Evolutionary conservation across 2,329 filamentous ascomycete genomes (phyloP), one percentile per base, ranked within the genome.

Genomic region (Aspergillus sp.): DNA sequence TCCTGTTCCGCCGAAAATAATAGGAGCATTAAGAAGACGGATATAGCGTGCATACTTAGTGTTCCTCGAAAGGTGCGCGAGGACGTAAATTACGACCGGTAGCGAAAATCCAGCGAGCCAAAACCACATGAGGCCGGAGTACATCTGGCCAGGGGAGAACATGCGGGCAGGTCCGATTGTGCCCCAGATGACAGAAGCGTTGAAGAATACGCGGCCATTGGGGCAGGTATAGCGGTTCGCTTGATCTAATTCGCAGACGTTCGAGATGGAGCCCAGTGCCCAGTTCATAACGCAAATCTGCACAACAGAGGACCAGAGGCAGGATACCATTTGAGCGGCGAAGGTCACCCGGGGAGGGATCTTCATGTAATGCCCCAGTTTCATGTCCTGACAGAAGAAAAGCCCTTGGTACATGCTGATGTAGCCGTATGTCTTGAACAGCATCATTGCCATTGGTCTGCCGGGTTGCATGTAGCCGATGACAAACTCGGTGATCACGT

Each of bases 351-450:
- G 74, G 0, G 81, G 82, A 0, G 82, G 76, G 4, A 78, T 65
- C 57, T 78, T 78, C 86, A 90, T 88, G 75, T 90, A 90, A 69
- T 89, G 87, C 7, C 71, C 87, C 2, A 88, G 79, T 70, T 88
- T 89, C 65, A 89, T 79, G 64, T 89, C 87, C 69, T 87, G 84
- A 5, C 81, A 78, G 70, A 89, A 89, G 70, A 83, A 86, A 50
- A 88, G 77, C 0, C 84, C 87, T 70, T 89, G 85, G 15, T 79
- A 79, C 84, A 89, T 88, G 73, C 81, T 85, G 56, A 89, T 83
- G 69, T 88, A 89, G 51, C 87, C 86, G 66, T 88, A 90, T 60
- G 87, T 89, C 74, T 90, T 90, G 78, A 90, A 90, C 76, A 90
- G 82, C 87, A 91, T 91, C 82, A 90, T 87, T 48, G 87, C 87